A percentile compares a stretch with the other conserved stretches of the same genome.
Evolutionary conservation across 352 stramenopile genomes (phyloP).

Genomic region (Phytophthora sp.): DNA sequence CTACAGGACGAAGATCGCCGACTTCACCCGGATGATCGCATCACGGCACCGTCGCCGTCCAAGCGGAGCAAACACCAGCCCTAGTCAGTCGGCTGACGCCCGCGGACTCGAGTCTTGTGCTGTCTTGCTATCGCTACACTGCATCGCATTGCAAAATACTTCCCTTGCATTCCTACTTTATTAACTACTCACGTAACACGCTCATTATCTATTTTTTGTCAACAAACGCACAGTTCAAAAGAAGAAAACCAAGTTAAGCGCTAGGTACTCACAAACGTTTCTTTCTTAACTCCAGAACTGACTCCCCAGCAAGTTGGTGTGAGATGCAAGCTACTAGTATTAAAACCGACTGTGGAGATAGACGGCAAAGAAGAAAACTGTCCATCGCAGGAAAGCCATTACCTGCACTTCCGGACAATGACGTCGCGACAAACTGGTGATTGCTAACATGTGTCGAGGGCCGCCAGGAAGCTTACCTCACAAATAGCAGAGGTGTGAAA

Average conservation of each 20-base stretch:
- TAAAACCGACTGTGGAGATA: too few species aligned
- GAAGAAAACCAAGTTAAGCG: not conserved
- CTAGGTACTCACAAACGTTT: not conserved
- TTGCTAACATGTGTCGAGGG: too few species aligned
- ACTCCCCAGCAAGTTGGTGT: too few species aligned
- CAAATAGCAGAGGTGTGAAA: too few species aligned
- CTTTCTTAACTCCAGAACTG: too few species aligned
- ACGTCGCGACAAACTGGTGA: too few species aligned
- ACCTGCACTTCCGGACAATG: too few species aligned
- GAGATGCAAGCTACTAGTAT: too few species aligned
- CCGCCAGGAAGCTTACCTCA: too few species aligned
- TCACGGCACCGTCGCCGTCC: conserved; percentile 46
- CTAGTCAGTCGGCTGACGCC: conserved; percentile 7
- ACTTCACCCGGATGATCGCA: conserved; percentile 59
- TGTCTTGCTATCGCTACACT: conserved; percentile 16
- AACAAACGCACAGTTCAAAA: not conserved
- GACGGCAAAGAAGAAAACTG: too few species aligned
- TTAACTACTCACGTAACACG: conserved; percentile 22
- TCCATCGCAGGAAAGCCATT: too few species aligned
- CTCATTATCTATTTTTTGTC: conserved; percentile 24
- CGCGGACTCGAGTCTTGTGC: conserved; percentile 1
- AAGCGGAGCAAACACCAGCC: conserved; percentile 57
- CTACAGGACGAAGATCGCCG: conserved; percentile 79
- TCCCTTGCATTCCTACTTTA: conserved; percentile 30
- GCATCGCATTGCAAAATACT: conserved; percentile 25